phyloP scores from a whole-genome alignment of 2,329 filamentous ascomycete species.

The Leptographium flavum region DNA sequence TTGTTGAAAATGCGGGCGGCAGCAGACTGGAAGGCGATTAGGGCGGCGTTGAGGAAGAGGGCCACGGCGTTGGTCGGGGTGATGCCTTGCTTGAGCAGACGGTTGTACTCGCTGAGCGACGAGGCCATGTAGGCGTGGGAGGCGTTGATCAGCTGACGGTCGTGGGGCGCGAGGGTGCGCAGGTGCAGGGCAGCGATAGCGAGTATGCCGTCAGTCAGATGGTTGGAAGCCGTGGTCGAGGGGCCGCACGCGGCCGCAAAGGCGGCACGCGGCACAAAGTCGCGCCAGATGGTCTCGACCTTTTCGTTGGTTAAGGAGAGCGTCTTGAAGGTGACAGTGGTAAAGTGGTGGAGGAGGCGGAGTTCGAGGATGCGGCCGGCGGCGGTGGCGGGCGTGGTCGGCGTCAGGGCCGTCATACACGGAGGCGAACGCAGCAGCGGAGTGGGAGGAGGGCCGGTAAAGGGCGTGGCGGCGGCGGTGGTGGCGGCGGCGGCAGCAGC shows the following conservation, averaged over 20 bases:
- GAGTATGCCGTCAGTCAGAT: slow-evolving; percentile 48
- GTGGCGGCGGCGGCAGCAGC: neutral
- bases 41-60: slow-evolving; percentile 45
- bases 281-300: slow-evolving; percentile 43
- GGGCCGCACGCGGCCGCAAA: slow-evolving; percentile 29
- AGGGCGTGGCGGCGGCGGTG: neutral
- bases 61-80: slow-evolving; percentile 45
- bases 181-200: slow-evolving; percentile 51
- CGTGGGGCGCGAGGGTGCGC: slow-evolving; percentile 39
- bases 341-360: slow-evolving; percentile 51
- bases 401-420: slow-evolving; percentile 17
- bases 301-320: slow-evolving; percentile 37
- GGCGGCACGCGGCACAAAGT: slow-evolving; percentile 44
- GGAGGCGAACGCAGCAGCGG: neutral
- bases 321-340: slow-evolving; percentile 44
- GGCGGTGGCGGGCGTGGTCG: slow-evolving; percentile 18
- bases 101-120: slow-evolving; percentile 45
- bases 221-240: slow-evolving; percentile 23
- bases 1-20: slow-evolving; percentile 48
- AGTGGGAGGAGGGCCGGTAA: neutral
- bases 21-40: slow-evolving; percentile 54
- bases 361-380: slow-evolving; percentile 41
- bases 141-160: slow-evolving; percentile 44
- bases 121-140: slow-evolving; percentile 53
- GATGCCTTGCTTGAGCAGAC: slow-evolving; percentile 40